Percentiles rank a stretch among this genome's conserved stretches.
Conservation (phyloP, 2,329 filamentous ascomycete species). For the Calonectria pteridis region DNA sequence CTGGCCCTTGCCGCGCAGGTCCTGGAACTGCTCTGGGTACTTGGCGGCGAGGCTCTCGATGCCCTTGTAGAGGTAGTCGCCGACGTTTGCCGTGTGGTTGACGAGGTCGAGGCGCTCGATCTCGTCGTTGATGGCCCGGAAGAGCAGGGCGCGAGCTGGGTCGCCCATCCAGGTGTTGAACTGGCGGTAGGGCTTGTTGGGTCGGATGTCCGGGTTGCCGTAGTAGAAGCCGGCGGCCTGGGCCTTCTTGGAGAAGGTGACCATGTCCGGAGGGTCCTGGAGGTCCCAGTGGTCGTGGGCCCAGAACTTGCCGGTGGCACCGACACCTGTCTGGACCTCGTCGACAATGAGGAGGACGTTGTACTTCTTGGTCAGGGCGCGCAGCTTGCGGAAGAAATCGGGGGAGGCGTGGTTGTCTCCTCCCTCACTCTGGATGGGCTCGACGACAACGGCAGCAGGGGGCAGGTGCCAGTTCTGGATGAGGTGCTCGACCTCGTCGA, state of each 20-base stretch:
- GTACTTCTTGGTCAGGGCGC: constrained; percentile 82
- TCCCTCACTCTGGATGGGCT: constrained; percentile 94
- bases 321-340: constrained; percentile 93
- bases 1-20: constrained; percentile 87
- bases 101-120: constrained; percentile 84
- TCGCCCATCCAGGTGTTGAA: constrained; percentile 99
- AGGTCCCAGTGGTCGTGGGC: constrained; percentile 96
- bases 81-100: constrained; percentile 80
- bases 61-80: constrained; percentile 81
- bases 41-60: constrained; percentile 75
- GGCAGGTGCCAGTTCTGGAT: constrained; percentile 84
- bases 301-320: constrained; percentile 95
- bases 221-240: constrained; percentile 96
- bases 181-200: constrained; percentile 94
- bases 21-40: constrained; percentile 83
- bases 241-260: constrained; percentile 96
- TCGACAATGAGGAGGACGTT: constrained; percentile 90
- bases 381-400: constrained; percentile 86
- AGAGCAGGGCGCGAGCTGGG: constrained; percentile 85
- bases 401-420: constrained; percentile 95
- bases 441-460: constrained; percentile 84
- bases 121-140: constrained; percentile 87
- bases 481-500: constrained; percentile 85
- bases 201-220: constrained; percentile 81
- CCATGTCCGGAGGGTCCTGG: constrained; percentile 85